These are phyloP conservation scores for Nicotiana tomentosiformis DNA, from an alignment of 257 asterid species.

Conservation along the genomic window DNA sequence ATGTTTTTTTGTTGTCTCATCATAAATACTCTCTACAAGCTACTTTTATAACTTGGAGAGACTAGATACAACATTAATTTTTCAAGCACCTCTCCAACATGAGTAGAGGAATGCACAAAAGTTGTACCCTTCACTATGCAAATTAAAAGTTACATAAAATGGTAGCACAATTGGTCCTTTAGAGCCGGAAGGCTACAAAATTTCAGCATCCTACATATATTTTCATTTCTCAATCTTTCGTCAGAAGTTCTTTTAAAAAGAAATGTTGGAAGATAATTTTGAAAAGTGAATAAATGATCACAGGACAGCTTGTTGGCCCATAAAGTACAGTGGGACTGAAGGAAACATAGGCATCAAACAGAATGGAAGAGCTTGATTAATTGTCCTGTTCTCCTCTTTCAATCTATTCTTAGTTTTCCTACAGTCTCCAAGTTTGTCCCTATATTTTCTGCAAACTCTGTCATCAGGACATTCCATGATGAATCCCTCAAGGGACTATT, in stretches of 20 bases:
- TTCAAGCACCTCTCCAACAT: background rate
- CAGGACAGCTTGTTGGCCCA: background rate
- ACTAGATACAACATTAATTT: background rate
- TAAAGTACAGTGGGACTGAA: background rate
- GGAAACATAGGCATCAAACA: background rate
- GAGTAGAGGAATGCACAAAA: background rate
- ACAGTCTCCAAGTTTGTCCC: conserved; percentile 1
- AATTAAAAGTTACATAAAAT: background rate
- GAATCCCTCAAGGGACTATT: background rate
- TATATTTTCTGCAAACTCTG: background rate
- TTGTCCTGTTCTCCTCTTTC: background rate
- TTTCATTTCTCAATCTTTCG: background rate
- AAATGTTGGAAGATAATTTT: background rate
- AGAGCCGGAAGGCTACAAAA: background rate
- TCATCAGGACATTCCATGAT: background rate
- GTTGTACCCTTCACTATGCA: background rate
- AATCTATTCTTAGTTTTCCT: background rate
- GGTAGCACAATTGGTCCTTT: background rate
- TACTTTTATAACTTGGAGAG: background rate
- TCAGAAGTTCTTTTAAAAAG: background rate
- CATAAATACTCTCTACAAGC: background rate
- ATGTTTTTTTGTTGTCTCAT: background rate
- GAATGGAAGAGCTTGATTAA: background rate
- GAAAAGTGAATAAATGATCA: background rate
- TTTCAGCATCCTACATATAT: background rate